Evolutionary conservation across 371 early-diverging fungal genomes (phyloP).

Genomic region (Mucor lusitanicus): DNA sequence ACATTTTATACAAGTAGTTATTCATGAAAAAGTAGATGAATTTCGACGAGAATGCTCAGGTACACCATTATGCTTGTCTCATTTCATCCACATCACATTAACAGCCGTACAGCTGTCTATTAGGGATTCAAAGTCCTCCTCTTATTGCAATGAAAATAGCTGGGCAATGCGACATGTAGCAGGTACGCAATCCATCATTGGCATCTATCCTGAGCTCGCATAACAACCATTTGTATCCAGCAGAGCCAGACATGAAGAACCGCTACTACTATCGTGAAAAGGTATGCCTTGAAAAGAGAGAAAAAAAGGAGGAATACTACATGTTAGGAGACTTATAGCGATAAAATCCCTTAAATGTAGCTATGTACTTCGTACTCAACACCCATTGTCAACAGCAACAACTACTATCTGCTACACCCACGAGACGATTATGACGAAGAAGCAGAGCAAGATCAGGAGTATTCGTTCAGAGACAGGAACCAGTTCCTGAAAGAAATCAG

Average conservation of each 20-base stretch:
- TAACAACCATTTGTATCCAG: neutral
- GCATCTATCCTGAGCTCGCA: neutral
- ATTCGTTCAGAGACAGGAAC: constrained; percentile 4
- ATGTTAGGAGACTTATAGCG: neutral
- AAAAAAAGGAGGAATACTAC: constrained; percentile 2
- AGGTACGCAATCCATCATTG: neutral
- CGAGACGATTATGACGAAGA: neutral
- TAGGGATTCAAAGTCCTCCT: constrained; percentile 19
- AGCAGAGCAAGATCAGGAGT: neutral
- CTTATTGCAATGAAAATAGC: constrained; percentile 13
- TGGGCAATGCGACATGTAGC: constrained; percentile 19
- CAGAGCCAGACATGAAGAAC: neutral
- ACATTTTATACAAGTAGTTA: neutral
- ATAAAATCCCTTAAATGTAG: constrained; percentile 9
- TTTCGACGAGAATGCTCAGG: constrained; percentile 31
- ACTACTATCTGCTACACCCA: neutral
- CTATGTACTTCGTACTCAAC: constrained; percentile 24
- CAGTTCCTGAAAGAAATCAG: constrained; percentile 22
- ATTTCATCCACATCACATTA: neutral
- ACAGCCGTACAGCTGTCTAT: constrained; percentile 17
- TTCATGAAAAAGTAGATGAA: constrained; percentile 33
- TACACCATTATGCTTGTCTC: neutral
- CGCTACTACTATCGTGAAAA: constrained; percentile 18
- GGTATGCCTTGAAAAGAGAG: constrained; percentile 1
- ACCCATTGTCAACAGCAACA: constrained; percentile 4